phyloP scores from a whole-genome alignment of 805 yeast species.

The Dipodascus geniculatus region DNA sequence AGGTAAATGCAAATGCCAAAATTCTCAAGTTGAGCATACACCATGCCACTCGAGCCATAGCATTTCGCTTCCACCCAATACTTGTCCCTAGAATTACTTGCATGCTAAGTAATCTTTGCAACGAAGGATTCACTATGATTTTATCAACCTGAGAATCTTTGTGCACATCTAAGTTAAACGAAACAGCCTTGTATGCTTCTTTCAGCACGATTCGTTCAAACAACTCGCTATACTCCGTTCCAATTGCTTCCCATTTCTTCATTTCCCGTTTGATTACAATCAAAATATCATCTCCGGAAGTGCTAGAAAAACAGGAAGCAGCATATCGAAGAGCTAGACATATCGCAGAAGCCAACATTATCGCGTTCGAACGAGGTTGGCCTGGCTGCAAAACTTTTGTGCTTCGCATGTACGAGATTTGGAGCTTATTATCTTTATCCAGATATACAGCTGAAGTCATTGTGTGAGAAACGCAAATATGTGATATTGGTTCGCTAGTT shows the following conservation, averaged over 20 bases:
- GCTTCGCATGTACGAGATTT: slow-evolving; percentile 12
- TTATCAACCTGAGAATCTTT: slow-evolving; percentile 63
- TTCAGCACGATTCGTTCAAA: slow-evolving; percentile 36
- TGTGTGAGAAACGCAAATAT: slow-evolving; percentile 25
- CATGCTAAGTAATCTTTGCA: slow-evolving; percentile 59
- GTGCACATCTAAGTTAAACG: slow-evolving; percentile 55
- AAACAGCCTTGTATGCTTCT: slow-evolving; percentile 68
- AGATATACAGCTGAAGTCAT: slow-evolving; percentile 19
- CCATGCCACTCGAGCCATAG: slow-evolving; percentile 43
- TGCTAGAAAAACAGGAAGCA: slow-evolving; percentile 54
- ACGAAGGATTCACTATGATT: slow-evolving; percentile 61
- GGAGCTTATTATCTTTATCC: slow-evolving; percentile 6
- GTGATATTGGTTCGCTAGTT: slow-evolving; percentile 4
- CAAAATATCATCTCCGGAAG: slow-evolving; percentile 59
- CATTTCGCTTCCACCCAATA: slow-evolving; percentile 33
- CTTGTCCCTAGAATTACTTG: slow-evolving; percentile 54
- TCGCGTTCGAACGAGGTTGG: neutral
- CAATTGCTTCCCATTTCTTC: slow-evolving; percentile 17
- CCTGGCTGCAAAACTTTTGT: neutral
- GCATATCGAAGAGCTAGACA: slow-evolving; percentile 60
- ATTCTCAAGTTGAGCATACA: slow-evolving; percentile 56
- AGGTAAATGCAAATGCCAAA: slow-evolving; percentile 60
- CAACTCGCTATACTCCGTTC: slow-evolving; percentile 18
- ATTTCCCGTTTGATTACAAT: slow-evolving; percentile 42
- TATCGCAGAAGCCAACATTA: slow-evolving; percentile 28